A percentile compares a stretch with the other conserved stretches of the same genome.
Conservation (phyloP, 1,284 basidiomycete genomes). For the Apiotrichum montevideense region DNA sequence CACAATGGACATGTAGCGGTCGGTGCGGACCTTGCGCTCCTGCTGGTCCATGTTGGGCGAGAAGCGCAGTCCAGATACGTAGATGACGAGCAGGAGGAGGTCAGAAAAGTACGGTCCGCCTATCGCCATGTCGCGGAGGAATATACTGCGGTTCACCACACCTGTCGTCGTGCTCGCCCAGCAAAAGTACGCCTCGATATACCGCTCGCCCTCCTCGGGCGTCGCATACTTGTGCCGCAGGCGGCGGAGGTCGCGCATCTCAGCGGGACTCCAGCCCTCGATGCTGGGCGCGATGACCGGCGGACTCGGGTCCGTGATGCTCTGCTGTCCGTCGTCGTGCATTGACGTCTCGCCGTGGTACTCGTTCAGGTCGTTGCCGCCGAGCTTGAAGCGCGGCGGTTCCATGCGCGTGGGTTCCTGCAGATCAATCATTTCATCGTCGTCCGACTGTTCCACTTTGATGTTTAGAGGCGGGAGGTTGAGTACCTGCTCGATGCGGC, state of each 20-base stretch:
- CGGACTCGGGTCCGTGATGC: neutral
- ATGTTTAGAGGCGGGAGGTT: constrained; percentile 7
- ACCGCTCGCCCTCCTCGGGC: constrained; percentile 20
- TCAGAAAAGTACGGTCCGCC: constrained; percentile 22
- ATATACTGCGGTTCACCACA: constrained; percentile 13
- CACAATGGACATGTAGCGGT: constrained; percentile 18
- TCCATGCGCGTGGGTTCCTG: constrained; percentile 4
- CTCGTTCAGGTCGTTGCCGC: constrained; percentile 14
- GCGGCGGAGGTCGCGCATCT: constrained; percentile 15
- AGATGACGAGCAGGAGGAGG: constrained; percentile 20
- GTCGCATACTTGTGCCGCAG: constrained; percentile 20
- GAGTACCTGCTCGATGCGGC: constrained; percentile 18
- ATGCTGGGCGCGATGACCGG: neutral
- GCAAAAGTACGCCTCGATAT: constrained; percentile 20
- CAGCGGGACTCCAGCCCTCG: constrained; percentile 10
- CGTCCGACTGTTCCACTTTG: neutral
- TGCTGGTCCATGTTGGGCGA: constrained; percentile 14
- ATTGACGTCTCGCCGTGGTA: constrained; percentile 19
- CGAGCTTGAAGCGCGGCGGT: constrained; percentile 19
- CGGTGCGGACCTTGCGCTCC: constrained; percentile 13
- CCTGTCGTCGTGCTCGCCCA: constrained; percentile 18
- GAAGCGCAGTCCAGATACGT: constrained; percentile 19
- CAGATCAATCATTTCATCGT: neutral
- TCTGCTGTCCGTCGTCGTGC: constrained; percentile 14
- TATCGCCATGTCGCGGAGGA: constrained; percentile 23